These are phyloP conservation scores for Fagopyrum esculentum DNA, from an alignment of 148 eudicot species.

Conservation along the genomic window DNA sequence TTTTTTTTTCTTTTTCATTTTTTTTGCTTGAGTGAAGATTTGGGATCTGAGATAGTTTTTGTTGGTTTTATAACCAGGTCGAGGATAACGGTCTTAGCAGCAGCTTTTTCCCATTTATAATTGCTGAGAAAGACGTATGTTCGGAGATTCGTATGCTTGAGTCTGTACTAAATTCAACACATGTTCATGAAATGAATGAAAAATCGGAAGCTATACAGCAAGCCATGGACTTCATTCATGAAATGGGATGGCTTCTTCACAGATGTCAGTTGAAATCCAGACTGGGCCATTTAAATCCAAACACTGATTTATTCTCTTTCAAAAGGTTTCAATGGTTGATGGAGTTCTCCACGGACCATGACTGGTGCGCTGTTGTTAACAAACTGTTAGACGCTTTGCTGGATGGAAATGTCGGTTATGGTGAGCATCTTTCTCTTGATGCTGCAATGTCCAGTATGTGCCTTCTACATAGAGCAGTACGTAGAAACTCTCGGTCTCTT, in stretches of 20 bases:
- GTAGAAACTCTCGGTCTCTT: constrained; percentile 39
- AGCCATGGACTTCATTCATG: constrained; percentile 72
- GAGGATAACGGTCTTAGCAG: constrained; percentile 70
- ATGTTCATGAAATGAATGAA: constrained; percentile 20
- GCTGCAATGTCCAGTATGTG: constrained; percentile 34
- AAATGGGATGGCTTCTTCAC: constrained; percentile 95
- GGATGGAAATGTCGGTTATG: constrained; percentile 32
- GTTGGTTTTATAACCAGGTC: constrained; percentile 28
- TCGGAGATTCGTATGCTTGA: constrained; percentile 69
- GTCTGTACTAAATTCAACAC: constrained; percentile 33
- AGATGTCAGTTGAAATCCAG: constrained; percentile 45
- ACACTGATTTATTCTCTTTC: constrained; percentile 40
- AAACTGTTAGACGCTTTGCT: constrained; percentile 38
- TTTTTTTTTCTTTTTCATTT: too few relatives aligned
- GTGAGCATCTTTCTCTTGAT: constrained; percentile 28
- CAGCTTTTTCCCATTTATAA: constrained; percentile 89
- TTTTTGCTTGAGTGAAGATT: background rate
- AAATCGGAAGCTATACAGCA: constrained; percentile 22
- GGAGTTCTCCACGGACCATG: constrained; percentile 51
- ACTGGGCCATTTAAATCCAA: constrained; percentile 18
- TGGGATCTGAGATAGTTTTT: background rate
- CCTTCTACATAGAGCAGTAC: constrained; percentile 54
- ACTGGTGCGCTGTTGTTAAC: constrained; percentile 58
- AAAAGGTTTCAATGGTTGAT: constrained; percentile 55
- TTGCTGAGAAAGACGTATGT: constrained; percentile 85